Conservation (phyloP, 352 stramenopile genomes). For the Globisporangium echinulatum region DNA sequence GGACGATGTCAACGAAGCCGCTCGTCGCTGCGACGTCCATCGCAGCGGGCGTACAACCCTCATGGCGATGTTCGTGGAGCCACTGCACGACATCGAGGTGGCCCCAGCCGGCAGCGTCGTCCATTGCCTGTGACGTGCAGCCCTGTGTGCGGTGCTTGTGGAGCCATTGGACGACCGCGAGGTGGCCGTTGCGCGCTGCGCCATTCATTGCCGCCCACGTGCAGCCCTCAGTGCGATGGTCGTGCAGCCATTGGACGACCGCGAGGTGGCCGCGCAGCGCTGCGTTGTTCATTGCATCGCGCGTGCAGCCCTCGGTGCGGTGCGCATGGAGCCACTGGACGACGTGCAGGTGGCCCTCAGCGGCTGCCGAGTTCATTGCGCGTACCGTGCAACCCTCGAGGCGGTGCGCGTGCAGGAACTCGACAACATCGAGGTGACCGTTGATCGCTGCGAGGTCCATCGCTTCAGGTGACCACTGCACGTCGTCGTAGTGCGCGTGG, state of each 20-base stretch:
- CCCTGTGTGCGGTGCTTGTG: constrained; percentile 4
- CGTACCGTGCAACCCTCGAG: constrained; percentile 9
- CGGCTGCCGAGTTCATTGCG: constrained; percentile 12
- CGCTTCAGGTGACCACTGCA: constrained; percentile 1
- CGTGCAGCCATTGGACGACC: constrained; percentile 12
- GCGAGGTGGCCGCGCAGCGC: constrained; percentile 6
- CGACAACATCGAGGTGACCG: constrained; percentile 12
- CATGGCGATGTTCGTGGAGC: constrained; percentile 4
- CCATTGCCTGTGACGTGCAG: constrained; percentile 6
- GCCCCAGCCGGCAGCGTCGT: constrained; percentile 7
- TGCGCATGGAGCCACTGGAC: constrained; percentile 12
- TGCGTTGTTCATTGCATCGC: constrained; percentile 13
- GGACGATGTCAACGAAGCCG: constrained; percentile 8
- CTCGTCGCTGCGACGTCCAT: constrained; percentile 8
- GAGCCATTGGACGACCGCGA: constrained; percentile 8
- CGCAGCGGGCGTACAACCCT: constrained; percentile 6
- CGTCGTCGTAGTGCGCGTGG: constrained; percentile 7
- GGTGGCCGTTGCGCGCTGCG: constrained; percentile 6
- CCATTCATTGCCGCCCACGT: constrained; percentile 14
- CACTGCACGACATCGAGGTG: constrained; percentile 9
- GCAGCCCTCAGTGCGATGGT: constrained; percentile 14
- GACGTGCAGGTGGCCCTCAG: constrained; percentile 7
- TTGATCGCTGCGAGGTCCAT: constrained; percentile 14
- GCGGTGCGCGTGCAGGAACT: constrained; percentile 11
- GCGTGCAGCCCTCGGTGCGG: constrained; percentile 9